Evolutionary conservation across 2,329 filamentous ascomycete species (phyloP).

Genomic region (Penicillium janthinellum): DNA sequence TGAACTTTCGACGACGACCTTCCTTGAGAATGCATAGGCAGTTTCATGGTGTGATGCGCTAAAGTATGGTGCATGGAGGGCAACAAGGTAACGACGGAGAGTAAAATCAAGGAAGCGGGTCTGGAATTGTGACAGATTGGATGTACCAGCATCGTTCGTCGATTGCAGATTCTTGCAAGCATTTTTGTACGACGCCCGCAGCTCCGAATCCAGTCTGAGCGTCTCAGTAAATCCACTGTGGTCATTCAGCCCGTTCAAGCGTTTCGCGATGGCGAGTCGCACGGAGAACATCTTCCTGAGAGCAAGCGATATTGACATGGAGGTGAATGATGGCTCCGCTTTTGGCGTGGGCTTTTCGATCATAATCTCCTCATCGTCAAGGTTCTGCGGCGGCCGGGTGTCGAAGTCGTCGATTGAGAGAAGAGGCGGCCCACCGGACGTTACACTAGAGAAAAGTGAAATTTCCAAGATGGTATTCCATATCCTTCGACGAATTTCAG

Average conservation of each 20-base stretch:
- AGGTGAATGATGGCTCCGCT: conserved; percentile 34
- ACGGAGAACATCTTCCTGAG: conserved; percentile 41
- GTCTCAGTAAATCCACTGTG: conserved; percentile 28
- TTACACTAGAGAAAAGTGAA: conserved; percentile 40
- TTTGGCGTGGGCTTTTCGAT: conserved; percentile 29
- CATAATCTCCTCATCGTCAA: conserved; percentile 45
- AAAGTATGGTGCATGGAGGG: conserved; percentile 36
- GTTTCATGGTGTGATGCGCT: conserved; percentile 21
- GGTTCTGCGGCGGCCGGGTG: conserved; percentile 41
- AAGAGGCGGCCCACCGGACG: conserved; percentile 39
- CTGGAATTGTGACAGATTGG: conserved; percentile 13
- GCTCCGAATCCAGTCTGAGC: conserved; percentile 44
- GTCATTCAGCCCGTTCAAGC: conserved; percentile 29
- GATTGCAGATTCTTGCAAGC: conserved; percentile 36
- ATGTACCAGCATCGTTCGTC: conserved; percentile 5
- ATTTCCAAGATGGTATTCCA: conserved; percentile 42
- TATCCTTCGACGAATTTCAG: conserved; percentile 33
- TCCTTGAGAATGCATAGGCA: conserved; percentile 52
- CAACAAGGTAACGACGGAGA: conserved; percentile 30
- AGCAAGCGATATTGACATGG: conserved; percentile 39
- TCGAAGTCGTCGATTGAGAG: conserved; percentile 41
- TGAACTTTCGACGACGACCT: conserved; percentile 51
- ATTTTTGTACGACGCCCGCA: conserved; percentile 48
- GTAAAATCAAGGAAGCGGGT: conserved; percentile 29
- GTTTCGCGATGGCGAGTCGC: conserved; percentile 39